These are phyloP conservation scores for Cucumis hystrix DNA, from an alignment of 306 rosid genomes.

Conservation along the genomic window DNA sequence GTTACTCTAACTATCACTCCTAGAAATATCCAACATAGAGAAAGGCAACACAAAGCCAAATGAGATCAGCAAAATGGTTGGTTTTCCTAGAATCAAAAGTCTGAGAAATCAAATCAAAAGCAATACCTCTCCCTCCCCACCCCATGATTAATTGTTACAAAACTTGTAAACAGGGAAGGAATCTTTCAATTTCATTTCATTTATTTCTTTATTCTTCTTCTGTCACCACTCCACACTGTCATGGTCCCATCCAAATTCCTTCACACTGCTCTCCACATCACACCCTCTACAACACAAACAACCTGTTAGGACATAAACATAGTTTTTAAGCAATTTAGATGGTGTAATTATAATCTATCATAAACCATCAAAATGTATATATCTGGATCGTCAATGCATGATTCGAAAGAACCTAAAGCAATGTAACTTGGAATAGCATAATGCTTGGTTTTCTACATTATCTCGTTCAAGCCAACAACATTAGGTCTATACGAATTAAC, in stretches of 20 bases:
- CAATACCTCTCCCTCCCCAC: not conserved
- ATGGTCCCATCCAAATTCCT: not conserved
- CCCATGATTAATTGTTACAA: not conserved
- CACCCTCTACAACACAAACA: too few relatives aligned
- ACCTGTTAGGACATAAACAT: too few relatives aligned
- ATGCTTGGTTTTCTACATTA: too few relatives aligned
- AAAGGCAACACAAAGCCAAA: not conserved
- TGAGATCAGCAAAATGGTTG: not conserved
- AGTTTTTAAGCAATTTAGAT: not conserved
- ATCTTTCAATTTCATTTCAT: not conserved
- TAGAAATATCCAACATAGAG: not conserved
- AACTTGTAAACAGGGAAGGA: not conserved
- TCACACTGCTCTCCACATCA: too few relatives aligned
- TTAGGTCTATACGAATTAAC: too few relatives aligned
- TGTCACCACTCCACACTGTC: not conserved
- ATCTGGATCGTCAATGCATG: too few relatives aligned
- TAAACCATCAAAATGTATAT: too few relatives aligned
- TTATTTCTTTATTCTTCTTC: not conserved
- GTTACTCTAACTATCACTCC: too few relatives aligned
- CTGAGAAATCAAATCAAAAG: not conserved
- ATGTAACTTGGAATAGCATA: too few relatives aligned
- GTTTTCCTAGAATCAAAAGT: not conserved
- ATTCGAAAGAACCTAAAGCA: too few relatives aligned
- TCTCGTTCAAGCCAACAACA: too few relatives aligned
- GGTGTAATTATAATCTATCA: not conserved